Evolutionary conservation across 345 rosid genomes (phyloP), one percentile per base, ranked within the genome.

Genomic region (Erysimum cheiranthoides): DNA sequence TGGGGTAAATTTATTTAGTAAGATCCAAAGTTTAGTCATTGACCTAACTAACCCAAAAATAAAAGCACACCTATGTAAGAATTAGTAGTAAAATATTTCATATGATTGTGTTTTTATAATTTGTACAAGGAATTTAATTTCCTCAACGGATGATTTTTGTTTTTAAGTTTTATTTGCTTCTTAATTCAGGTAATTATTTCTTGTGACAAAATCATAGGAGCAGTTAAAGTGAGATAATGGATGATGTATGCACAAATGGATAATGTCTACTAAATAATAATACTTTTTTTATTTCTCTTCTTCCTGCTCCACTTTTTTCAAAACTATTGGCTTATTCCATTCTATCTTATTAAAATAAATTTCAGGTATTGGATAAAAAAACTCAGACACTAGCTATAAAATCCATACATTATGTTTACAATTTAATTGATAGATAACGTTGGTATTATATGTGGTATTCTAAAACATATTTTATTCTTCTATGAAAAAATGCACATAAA

Each of bases 271-370:
- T 27, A 58, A 28, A 63, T 56, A 4, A 66, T 10, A 42, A 43
- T 28, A 61, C 42, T 28, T 62, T 47, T 35, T 35, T 7, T 9
- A 65, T 36, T 6, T 36, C 17, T 27, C 18, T 28, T 66, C 25
- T 47, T 69, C 82, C 85, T 82, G 79, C 82, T 76, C 86, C 83
- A 82, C 75, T 25, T 59, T 59, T 60, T 61, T 36, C 60, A 61
- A 61, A 75, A 68, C 18, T 18, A 12, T 67, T 49, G 73, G 62
- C 62, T 57, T 27, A 53, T 30, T 28, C 10, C 8, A 52, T 62
- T 32, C 2, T 32, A 42, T 43, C n/a, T 17, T 56, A 42, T 30
- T 12, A 16, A 42, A 57, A 7, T 45, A 2, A 52, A 38, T 27
- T 25, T 52, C 27, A 51, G 21, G 28, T 10, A 51, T 50, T 66